These are phyloP conservation scores for Beta corolliflora DNA, from an alignment of 179 eudicot genomes.

Conservation along the genomic window DNA sequence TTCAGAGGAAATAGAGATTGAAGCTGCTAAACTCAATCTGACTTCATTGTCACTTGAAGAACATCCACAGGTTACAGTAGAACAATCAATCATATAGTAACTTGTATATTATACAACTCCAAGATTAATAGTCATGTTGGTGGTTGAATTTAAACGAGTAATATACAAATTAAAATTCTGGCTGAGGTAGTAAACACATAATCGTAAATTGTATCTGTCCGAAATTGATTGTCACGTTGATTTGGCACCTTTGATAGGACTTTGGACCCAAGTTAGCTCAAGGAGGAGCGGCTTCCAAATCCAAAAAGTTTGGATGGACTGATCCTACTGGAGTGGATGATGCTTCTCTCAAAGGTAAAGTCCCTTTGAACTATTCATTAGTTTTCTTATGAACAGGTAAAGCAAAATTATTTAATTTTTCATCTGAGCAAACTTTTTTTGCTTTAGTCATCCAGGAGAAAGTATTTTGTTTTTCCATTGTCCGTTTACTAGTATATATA, in stretches of 20 bases:
- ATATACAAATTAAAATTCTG: no score
- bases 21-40: background rate
- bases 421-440: background rate
- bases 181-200: no score
- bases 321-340: background rate
- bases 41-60: slow-evolving; percentile 16
- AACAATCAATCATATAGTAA: background rate
- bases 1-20: background rate
- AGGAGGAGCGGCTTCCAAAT: background rate
- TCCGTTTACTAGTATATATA: no score
- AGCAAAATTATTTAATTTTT: background rate
- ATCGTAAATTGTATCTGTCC: no score
- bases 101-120: no score
- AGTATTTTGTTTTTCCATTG: background rate
- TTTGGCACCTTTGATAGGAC: slow-evolving; percentile 8
- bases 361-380: background rate
- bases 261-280: slow-evolving; percentile 1
- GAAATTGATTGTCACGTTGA: no score
- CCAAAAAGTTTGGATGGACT: background rate
- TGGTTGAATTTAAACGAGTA: no score
- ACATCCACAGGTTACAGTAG: slow-evolving; percentile 13
- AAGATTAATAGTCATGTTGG: no score
- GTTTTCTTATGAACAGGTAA: background rate
- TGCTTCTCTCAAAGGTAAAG: slow-evolving; percentile 11
- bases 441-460: no score